Conservation (phyloP, 805 yeast genomes). For the Priceomyces haplophilus region DNA sequence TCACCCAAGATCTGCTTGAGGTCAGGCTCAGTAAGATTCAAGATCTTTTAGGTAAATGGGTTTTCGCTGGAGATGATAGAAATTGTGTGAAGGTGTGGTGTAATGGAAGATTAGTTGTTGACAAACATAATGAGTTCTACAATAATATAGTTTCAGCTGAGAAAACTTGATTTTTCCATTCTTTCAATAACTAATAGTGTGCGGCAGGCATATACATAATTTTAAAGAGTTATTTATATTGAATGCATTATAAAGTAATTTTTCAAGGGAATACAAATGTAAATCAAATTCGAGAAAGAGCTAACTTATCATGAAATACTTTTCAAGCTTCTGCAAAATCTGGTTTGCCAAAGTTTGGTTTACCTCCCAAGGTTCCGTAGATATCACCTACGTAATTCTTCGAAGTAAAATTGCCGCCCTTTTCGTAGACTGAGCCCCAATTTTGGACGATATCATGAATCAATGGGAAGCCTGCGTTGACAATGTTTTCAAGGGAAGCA, state of each 20-base stretch:
- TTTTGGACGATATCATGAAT: constrained; percentile 50
- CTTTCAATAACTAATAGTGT: too few species aligned
- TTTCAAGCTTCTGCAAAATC: constrained; percentile 22
- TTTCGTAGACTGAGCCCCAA: constrained; percentile 41
- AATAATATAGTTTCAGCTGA: constrained; percentile 7
- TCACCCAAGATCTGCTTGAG: constrained; percentile 9
- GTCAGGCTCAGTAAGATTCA: constrained; percentile 35
- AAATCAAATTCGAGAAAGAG: neutral
- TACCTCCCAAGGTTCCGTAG: constrained; percentile 51
- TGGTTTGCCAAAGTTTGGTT: constrained; percentile 36
- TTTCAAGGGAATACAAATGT: too few species aligned
- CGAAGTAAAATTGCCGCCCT: constrained; percentile 33
- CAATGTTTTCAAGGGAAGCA: constrained; percentile 51
- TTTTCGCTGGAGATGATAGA: constrained; percentile 91
- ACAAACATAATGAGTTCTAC: constrained; percentile 22
- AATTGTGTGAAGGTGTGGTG: constrained; percentile 82
- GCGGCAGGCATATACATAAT: too few species aligned
- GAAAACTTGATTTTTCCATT: too few species aligned
- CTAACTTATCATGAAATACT: too few species aligned
- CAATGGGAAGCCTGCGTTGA: constrained; percentile 52
- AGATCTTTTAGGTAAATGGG: constrained; percentile 79
- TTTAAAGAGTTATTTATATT: too few species aligned
- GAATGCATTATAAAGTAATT: too few species aligned
- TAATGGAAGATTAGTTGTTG: constrained; percentile 63
- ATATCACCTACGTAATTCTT: constrained; percentile 61